A percentile compares a stretch with the other conserved stretches of the same genome.
These are phyloP conservation scores for Asterella californica DNA, from an alignment of 225 moss, liverwort and hornwort genomes.

Conservation along the genomic window DNA sequence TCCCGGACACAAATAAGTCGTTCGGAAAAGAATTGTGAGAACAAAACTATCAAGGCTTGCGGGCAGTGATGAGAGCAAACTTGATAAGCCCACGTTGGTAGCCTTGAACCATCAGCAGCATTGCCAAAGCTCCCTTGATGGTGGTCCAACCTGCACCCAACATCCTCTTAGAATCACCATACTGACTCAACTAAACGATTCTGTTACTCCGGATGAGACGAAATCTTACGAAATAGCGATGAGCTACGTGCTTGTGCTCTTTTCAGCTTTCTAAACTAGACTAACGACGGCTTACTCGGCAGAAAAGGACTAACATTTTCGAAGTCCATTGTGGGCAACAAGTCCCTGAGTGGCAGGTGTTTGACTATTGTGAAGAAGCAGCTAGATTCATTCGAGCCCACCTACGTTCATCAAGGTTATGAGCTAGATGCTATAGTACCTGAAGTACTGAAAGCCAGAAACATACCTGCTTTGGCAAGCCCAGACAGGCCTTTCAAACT, in stretches of 20 bases:
- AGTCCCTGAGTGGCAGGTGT: too few relatives aligned
- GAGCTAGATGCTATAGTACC: neutral
- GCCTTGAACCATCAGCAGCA: constrained; percentile 90
- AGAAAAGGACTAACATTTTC: too few relatives aligned
- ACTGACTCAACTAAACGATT: neutral
- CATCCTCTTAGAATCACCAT: neutral
- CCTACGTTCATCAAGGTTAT: too few relatives aligned
- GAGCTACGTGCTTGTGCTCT: too few relatives aligned
- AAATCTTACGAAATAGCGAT: neutral
- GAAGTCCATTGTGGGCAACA: too few relatives aligned
- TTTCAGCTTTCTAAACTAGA: too few relatives aligned
- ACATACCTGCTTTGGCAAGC: constrained; percentile 69
- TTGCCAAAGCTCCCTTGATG: constrained; percentile 81
- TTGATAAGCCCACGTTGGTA: constrained; percentile 93
- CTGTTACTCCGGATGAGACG: neutral
- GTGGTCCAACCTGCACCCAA: constrained; percentile 69
- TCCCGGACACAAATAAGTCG: neutral
- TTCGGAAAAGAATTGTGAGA: neutral
- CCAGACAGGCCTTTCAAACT: constrained; percentile 75
- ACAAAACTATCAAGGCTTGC: constrained; percentile 37
- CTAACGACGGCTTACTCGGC: too few relatives aligned
- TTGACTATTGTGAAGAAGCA: too few relatives aligned
- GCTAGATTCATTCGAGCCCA: neutral
- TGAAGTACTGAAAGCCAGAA: neutral
- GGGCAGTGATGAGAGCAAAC: constrained; percentile 77